Evolutionary conservation across 1,284 basidiomycete genomes (phyloP), one percentile per base, ranked within the genome.

Genomic region (Trichosporon sp.): DNA sequence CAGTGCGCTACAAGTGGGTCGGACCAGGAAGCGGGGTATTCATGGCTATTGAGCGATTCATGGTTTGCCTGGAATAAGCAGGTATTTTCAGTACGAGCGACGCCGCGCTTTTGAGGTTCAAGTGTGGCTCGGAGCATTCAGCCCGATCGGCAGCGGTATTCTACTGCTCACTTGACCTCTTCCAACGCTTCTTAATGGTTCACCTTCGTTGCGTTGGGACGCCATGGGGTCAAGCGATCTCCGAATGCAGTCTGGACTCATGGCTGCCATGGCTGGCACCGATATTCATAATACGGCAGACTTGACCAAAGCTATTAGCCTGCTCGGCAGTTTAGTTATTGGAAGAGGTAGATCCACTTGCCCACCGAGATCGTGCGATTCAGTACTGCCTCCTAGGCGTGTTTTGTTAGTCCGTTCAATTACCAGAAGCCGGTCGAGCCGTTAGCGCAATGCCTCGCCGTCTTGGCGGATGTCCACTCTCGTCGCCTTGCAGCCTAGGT

Each of bases 101-200:
- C 21, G 51, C 14, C 35, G 35, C 35, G 4, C 35, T 37, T 35
- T 37, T 37, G 35, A 37, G 1, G 35, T 37, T 37, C 35, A 5
- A n/a, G n/a, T 12, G 21, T 16, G 51, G 51, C 19, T 54, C 51
- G 51, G 51, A 10, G 51, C 51, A 54, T 54, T 54, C 51, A 54
- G 51, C 51, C 51, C 51, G 4, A 21, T 54, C 51, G 51, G 51
- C 21, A 21, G 51, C 51, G 43, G 43, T 16, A 8, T n/a, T 16
- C 16, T 12, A 16, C 2, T n/a, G 43, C 43, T 46, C 43, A 46
- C 43, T n/a, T 46, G 43, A 46, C 43, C 43, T 2, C 43, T 46
- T 46, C 1, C 43, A 46, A 14, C 16, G 35, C 35, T 35, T 35
- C 35, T 35, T 35, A 35, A 35, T 35, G 35, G 35, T n/a, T n/a